Conservation (phyloP, 129 eudicot species). For the Flaveria sonorensis region DNA sequence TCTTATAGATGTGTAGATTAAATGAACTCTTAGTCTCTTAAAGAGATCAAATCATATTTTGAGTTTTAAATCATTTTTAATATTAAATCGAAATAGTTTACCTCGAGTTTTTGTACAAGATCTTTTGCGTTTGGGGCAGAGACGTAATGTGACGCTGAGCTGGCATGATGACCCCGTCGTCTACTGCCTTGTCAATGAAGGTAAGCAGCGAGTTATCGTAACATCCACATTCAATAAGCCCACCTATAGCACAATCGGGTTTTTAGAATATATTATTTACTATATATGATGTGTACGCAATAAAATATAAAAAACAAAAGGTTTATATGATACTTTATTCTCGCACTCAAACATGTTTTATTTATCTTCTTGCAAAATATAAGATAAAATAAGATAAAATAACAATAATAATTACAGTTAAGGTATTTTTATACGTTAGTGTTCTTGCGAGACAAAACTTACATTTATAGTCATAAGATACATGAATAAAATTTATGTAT, state of each 20-base stretch:
- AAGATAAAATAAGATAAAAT: too few species aligned
- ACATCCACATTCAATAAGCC: constrained; percentile 66
- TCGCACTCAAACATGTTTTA: too few species aligned
- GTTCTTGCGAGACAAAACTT: too few species aligned
- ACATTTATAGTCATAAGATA: too few species aligned
- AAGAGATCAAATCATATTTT: too few species aligned
- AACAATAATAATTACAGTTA: too few species aligned
- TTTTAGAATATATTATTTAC: background rate
- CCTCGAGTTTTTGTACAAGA: constrained; percentile 65
- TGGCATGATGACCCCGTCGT: constrained; percentile 62
- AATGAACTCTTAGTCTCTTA: background rate
- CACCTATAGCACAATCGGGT: constrained; percentile 35
- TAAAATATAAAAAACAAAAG: too few species aligned
- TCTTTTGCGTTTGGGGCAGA: constrained; percentile 54
- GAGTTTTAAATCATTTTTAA: background rate
- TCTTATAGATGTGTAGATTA: too few species aligned
- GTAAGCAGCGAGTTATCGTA: constrained; percentile 54
- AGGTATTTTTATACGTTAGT: too few species aligned
- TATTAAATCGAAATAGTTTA: background rate
- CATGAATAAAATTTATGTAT: too few species aligned
- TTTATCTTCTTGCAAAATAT: too few species aligned
- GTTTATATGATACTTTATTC: too few species aligned
- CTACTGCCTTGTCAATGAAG: constrained; percentile 67
- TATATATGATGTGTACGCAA: background rate
- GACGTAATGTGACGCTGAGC: constrained; percentile 57